These are phyloP conservation scores for Agaricus sinodeliciosus DNA, from an alignment of 768 basidiomycete species.

Conservation along the genomic window DNA sequence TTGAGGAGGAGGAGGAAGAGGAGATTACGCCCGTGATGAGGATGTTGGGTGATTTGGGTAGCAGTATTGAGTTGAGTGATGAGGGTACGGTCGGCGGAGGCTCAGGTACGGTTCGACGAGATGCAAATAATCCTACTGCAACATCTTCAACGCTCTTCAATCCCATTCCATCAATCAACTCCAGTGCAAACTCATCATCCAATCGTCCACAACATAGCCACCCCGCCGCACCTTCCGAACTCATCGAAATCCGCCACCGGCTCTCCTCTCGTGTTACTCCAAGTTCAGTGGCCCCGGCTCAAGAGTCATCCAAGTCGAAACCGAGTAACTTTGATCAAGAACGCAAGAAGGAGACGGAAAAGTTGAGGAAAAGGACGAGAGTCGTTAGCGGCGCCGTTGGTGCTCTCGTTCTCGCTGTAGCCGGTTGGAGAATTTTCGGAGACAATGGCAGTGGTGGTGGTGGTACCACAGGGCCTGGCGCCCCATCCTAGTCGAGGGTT, in stretches of 20 bases:
- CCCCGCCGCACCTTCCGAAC: no score
- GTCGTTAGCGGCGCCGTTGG: conserved; percentile 15
- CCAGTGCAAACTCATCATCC: no score
- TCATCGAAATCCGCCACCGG: no score
- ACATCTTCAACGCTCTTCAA: not conserved
- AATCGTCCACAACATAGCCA: no score
- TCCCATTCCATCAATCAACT: not conserved
- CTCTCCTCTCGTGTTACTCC: no score
- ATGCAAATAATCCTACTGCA: not conserved
- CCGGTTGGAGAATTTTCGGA: conserved; percentile 28
- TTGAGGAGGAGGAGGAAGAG: conserved; percentile 2
- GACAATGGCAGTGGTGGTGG: conserved; percentile 26
- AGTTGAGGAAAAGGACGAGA: conserved; percentile 21
- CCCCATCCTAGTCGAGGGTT: not conserved
- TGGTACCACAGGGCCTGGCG: not conserved
- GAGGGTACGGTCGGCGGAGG: not conserved
- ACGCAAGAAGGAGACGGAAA: conserved; percentile 28
- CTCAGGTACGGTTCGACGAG: not conserved
- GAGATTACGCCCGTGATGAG: conserved; percentile 6
- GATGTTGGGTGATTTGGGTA: conserved; percentile 1
- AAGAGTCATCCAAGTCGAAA: not conserved
- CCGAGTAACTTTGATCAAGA: not conserved
- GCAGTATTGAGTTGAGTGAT: conserved; percentile 2
- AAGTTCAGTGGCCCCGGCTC: not conserved
- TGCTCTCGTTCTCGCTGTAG: conserved; percentile 24